Conservation (phyloP, 176 grass and related monocot species). For the Dendrocalamus sinicus region DNA sequence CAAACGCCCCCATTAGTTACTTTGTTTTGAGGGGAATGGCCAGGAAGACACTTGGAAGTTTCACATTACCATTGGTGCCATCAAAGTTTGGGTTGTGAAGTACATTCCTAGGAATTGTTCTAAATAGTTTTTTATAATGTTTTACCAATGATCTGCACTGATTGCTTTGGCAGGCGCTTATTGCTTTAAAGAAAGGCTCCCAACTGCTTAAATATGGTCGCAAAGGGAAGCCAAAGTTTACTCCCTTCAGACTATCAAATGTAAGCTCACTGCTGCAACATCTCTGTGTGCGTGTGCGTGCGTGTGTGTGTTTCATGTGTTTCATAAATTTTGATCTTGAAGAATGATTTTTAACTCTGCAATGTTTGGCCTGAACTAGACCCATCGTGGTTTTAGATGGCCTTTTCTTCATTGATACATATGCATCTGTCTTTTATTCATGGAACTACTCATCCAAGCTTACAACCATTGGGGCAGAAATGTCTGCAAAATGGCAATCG, state of each 20-base stretch:
- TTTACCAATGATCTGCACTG: not conserved
- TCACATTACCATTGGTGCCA: conserved; percentile 18
- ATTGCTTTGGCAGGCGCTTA: conserved; percentile 50
- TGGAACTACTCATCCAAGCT: not conserved
- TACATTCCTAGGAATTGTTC: conserved; percentile 1
- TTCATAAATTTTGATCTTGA: not conserved
- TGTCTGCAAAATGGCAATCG: not conserved
- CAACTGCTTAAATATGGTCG: conserved; percentile 93
- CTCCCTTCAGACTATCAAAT: conserved; percentile 82
- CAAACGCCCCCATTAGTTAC: not conserved
- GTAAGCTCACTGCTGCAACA: conserved; percentile 54
- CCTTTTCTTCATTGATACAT: not conserved
- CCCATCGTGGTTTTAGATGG: not conserved
- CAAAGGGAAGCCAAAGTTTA: conserved; percentile 94
- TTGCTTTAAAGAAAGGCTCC: conserved; percentile 93
- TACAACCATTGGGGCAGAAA: not conserved
- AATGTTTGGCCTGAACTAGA: not conserved
- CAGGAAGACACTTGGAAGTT: conserved; percentile 33
- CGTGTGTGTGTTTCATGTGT: not conserved
- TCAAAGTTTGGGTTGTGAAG: conserved; percentile 14
- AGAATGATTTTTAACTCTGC: not conserved
- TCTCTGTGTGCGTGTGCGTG: not conserved
- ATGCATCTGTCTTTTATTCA: not conserved
- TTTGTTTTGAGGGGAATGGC: conserved; percentile 39
- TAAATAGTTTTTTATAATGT: not conserved